phyloP scores from a whole-genome alignment of 345 rosid genomes.

The Trapa incisa region DNA sequence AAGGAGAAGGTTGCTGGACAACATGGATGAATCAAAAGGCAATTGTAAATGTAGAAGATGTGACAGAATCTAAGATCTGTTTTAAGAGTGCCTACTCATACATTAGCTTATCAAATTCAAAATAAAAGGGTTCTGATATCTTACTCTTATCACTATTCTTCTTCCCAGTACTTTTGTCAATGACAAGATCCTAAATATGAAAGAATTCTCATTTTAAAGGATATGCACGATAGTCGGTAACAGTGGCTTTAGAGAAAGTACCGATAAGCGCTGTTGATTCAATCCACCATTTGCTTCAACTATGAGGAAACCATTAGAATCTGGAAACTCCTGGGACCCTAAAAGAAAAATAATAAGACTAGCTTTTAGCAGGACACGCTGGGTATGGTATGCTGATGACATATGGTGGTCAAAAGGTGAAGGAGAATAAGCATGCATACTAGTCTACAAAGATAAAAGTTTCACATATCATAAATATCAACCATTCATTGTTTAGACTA shows the following conservation, averaged over 20 bases:
- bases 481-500: not conserved
- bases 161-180: not conserved
- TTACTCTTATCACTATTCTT: not conserved
- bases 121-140: not conserved
- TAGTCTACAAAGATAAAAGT: not conserved
- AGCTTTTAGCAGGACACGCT: slow-evolving; percentile 5
- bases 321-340: slow-evolving; percentile 38
- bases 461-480: not conserved
- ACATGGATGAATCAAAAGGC: not conserved
- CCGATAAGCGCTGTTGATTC: slow-evolving; percentile 96
- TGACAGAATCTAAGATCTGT: not conserved
- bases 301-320: slow-evolving; percentile 80
- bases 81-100: not conserved
- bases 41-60: not conserved
- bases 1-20: not conserved
- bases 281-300: slow-evolving; percentile 96
- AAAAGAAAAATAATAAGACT: slow-evolving; percentile 13
- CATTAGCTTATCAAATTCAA: not conserved
- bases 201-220: not conserved
- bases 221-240: not conserved
- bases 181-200: not conserved
- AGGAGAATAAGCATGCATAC: not conserved
- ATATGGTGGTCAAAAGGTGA: not conserved
- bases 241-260: slow-evolving; percentile 24
- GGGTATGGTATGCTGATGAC: not conserved